Base-by-base conservation (phyloP, 176 grass and related monocot genomes). In the Avena insularis region DNA sequence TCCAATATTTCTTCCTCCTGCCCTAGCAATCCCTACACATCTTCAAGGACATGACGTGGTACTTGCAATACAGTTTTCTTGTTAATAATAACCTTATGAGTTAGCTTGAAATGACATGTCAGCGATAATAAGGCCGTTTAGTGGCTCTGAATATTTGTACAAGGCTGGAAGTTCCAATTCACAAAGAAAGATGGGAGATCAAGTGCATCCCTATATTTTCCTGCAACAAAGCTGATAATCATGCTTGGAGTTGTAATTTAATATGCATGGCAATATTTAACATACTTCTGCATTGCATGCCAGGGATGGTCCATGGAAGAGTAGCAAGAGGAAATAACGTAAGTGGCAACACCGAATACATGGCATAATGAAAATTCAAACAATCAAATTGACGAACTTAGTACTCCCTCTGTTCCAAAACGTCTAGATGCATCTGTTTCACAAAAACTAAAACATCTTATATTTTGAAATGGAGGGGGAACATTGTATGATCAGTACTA, bases 121-220 rank as follows among this genome's bases (percentile, higher is more conserved):
- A 89, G 16, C 13, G 40, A 81, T 20, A 75, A 80, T 68, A 79
- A 71, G 4, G 2, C 27, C 47, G 35, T 80, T 84, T n/a, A 2
- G 12, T 55, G 33, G 35, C 27, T 78, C 8, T 61, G 29, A 64
- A 40, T 83, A 27, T 81, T 85, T 38, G 35, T 66, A 76, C 47
- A 81, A 85, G 19, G 17, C 61, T 85, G 83, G 77, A 38, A 81
- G 88, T 23, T 80, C 77, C 17, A 85, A 68, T 23, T 68, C 69
- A 49, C 57, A 65, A 72, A 63, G 61, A 90, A 90, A 27, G 31
- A 35, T 86, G 84, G 88, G 73, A 71, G 83, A 14, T 77, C 71
- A 40, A 90, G 38, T 51, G 78, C 78, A 51, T 50, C 51, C 21
- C 65, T 75, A 75, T 87, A 68, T 87, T 90, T 68, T 82, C 88